Evolutionary conservation across 2,329 filamentous ascomycete genomes (phyloP).

Genomic region (Nemania bipapillata): DNA sequence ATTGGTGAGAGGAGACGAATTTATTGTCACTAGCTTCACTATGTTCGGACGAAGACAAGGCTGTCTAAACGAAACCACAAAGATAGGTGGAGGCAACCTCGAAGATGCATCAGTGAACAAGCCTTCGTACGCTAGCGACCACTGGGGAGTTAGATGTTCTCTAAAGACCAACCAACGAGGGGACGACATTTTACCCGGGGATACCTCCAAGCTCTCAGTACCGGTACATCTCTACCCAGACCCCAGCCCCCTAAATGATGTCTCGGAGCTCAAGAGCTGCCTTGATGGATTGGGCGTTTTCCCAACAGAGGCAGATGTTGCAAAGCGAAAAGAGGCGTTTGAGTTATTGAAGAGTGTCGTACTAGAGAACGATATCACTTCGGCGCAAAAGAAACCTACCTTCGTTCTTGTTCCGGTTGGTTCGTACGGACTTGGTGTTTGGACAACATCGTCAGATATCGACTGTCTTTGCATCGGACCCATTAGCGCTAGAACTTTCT

Average conservation of each 20-base stretch:
- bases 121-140: constrained; percentile 61
- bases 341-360: constrained; percentile 58
- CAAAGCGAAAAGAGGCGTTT: constrained; percentile 58
- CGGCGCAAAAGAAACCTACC: constrained; percentile 48
- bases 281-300: constrained; percentile 57
- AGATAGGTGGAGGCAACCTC: constrained; percentile 2
- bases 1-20: constrained; percentile 59
- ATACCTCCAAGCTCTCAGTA: constrained; percentile 45
- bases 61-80: constrained; percentile 25
- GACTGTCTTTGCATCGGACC: constrained; percentile 73
- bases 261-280: constrained; percentile 53
- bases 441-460: constrained; percentile 70
- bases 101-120: constrained; percentile 23
- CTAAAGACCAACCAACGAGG: constrained; percentile 47
- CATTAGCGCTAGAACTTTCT: constrained; percentile 70
- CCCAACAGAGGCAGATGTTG: constrained; percentile 59
- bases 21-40: constrained; percentile 61
- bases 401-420: constrained; percentile 71
- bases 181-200: constrained; percentile 34
- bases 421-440: constrained; percentile 72
- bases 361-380: constrained; percentile 48
- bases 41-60: constrained; percentile 64
- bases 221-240: constrained; percentile 53
- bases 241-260: constrained; percentile 47
- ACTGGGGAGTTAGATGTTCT: constrained; percentile 66